Percentiles rank a stretch among this genome's conserved stretches.
These are phyloP conservation scores for Aspergillus phoenicis DNA, from an alignment of 2,329 filamentous ascomycete species.

Conservation along the genomic window DNA sequence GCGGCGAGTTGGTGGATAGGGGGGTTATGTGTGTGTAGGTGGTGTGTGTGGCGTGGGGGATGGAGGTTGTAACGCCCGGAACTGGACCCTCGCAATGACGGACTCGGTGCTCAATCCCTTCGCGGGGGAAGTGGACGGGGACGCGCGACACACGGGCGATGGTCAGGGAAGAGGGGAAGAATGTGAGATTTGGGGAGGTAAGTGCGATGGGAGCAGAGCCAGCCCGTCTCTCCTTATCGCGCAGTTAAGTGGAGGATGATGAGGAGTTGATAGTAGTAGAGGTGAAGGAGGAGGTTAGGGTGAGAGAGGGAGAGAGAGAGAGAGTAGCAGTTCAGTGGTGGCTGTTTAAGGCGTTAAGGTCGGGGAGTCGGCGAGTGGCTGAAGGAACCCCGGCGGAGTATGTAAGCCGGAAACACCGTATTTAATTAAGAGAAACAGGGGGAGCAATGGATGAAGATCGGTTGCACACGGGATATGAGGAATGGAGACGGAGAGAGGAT, in stretches of 20 bases:
- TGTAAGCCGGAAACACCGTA: too few species aligned
- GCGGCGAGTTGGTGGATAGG: constrained; percentile 19
- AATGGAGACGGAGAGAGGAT: not conserved
- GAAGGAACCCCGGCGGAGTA: too few species aligned
- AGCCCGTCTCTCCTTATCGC: constrained; percentile 19
- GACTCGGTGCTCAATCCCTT: not conserved
- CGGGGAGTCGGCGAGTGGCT: not conserved
- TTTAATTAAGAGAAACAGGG: not conserved
- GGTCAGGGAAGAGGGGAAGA: not conserved
- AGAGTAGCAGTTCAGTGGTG: not conserved
- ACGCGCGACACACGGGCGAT: not conserved
- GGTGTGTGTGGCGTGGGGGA: not conserved
- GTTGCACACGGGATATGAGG: not conserved
- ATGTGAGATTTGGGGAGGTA: not conserved
- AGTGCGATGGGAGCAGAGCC: constrained; percentile 14
- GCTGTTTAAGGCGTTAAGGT: not conserved
- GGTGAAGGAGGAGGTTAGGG: not conserved
- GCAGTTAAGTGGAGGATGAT: constrained; percentile 5
- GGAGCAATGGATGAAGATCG: not conserved
- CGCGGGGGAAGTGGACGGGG: constrained; percentile 2
- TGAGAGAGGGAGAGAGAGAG: not conserved
- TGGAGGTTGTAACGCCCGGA: not conserved
- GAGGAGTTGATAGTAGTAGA: not conserved
- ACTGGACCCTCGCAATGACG: not conserved
- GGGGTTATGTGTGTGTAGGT: not conserved